A percentile compares a stretch with the other conserved stretches of the same genome.
These are phyloP conservation scores for Miamiensis avidus DNA, from an alignment of 169 alveolate genomes.

Conservation along the genomic window DNA sequence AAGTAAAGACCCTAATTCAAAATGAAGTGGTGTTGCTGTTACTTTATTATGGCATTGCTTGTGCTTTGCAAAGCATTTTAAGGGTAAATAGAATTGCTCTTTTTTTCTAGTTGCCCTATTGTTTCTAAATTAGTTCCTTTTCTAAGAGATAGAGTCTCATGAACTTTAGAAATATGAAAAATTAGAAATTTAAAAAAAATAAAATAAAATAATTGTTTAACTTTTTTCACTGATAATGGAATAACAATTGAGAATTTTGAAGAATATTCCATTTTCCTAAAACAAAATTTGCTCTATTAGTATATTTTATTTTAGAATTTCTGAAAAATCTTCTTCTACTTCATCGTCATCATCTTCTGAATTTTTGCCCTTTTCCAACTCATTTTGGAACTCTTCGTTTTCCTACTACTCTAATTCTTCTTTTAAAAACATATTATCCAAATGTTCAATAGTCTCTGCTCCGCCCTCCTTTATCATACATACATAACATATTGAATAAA, in stretches of 20 bases:
- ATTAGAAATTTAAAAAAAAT: too few species aligned
- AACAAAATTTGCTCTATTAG: not conserved
- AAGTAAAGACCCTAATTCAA: not conserved
- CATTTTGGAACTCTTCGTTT: not conserved
- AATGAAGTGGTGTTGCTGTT: not conserved
- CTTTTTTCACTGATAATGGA: constrained; percentile 23
- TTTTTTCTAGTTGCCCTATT: not conserved
- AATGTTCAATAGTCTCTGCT: not conserved
- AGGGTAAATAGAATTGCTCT: not conserved
- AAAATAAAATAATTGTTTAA: too few species aligned
- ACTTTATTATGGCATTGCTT: not conserved
- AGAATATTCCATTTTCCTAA: constrained; percentile 15
- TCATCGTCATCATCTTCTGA: not conserved
- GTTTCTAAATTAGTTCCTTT: not conserved
- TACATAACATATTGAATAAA: not conserved
- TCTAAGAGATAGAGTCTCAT: constrained; percentile 1
- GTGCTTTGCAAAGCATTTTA: too few species aligned
- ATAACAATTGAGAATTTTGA: constrained; percentile 8
- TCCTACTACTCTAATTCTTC: not conserved
- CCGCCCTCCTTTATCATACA: not conserved
- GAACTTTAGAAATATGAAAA: not conserved
- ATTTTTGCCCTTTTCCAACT: not conserved
- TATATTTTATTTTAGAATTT: not conserved
- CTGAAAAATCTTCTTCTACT: not conserved
- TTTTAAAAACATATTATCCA: not conserved